Conservation (phyloP, 75 land plant species). For the Gnetum montanum region DNA sequence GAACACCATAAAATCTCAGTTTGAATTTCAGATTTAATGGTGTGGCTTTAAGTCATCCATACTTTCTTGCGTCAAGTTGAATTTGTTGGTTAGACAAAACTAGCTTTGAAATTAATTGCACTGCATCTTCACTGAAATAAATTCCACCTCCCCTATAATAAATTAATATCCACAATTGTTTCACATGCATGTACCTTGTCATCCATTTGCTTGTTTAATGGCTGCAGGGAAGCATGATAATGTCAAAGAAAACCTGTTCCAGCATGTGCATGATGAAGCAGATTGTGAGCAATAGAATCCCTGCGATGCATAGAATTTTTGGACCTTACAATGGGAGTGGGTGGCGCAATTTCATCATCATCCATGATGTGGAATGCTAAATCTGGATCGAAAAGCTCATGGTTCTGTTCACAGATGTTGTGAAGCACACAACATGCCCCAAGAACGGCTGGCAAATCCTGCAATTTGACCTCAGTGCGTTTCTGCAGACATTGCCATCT, state of each 20-base stretch:
- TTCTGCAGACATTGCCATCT: constrained; percentile 86
- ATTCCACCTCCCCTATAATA: too few relatives aligned
- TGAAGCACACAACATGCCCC: constrained; percentile 94
- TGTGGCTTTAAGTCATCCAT: too few relatives aligned
- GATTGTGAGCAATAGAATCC: constrained; percentile 79
- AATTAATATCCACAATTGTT: too few relatives aligned
- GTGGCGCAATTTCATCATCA: constrained; percentile 70
- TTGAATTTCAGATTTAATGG: too few relatives aligned
- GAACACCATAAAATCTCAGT: too few relatives aligned
- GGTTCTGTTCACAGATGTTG: constrained; percentile 76
- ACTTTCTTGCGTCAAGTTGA: too few relatives aligned
- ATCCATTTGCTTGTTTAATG: too few relatives aligned
- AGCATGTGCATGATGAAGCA: constrained; percentile 69
- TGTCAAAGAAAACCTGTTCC: constrained; percentile 63
- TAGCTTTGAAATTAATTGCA: too few relatives aligned
- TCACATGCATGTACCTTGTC: too few relatives aligned
- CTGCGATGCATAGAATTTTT: constrained; percentile 43
- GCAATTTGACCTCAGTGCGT: constrained; percentile 89
- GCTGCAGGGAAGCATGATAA: too few relatives aligned
- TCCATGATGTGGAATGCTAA: constrained; percentile 47
- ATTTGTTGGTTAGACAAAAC: too few relatives aligned
- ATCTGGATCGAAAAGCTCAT: constrained; percentile 59
- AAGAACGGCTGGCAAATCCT: constrained; percentile 84
- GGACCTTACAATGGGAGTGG: constrained; percentile 36
- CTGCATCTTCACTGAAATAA: too few relatives aligned